Evolutionary conservation across 1,284 basidiomycete genomes (phyloP), one percentile per base, ranked within the genome.

Genomic region (Ustilago sp.): DNA sequence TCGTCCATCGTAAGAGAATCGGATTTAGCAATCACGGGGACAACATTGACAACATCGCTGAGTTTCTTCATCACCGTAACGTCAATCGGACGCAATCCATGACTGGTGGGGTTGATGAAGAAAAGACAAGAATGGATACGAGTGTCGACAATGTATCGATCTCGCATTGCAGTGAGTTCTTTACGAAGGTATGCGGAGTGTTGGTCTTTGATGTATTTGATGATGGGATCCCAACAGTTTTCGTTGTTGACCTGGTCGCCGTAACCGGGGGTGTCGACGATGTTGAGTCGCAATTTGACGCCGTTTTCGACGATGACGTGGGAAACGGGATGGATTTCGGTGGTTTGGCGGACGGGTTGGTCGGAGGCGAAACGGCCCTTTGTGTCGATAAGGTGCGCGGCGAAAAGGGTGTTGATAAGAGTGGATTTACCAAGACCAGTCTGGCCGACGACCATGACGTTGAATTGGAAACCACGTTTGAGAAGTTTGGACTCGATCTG

Each of bases 201-300:
- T 87, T 99, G 96, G 89, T 99, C 97, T 88, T 95, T 93, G 88
- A 98, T 98, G 88, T 98, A 97, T 88, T 97, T 97, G 87, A 98
- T 90, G 83, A 98, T 98, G 35, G 96, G 93, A 86, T 99, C 96
- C 96, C 96, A 99, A 90, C 97, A 98, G 87, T 93, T 93, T 87
- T 99, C 97, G 87, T 99, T 99, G 91, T 99, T 98, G 86, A 99
- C 92, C 85, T 95, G 93, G 89, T 99, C 97, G 62, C 95, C 97
- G 85, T 97, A 99, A 43, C 97, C 96, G 62, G 96, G 96, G 7
- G 97, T 99, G 88, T 99, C 97, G 81, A 99, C 94, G 79, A 99
- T 98, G 90, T 99, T 99, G 82, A 99, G 89, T 64, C 94, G 91
- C 72, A 99, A 91, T 86, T 92, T 92, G 70, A 99, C 96, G 63